Percentiles rank a stretch among this genome's conserved stretches.
These are phyloP conservation scores for Globisporangium iwayamae DNA, from an alignment of 352 stramenopile species.

Conservation along the genomic window DNA sequence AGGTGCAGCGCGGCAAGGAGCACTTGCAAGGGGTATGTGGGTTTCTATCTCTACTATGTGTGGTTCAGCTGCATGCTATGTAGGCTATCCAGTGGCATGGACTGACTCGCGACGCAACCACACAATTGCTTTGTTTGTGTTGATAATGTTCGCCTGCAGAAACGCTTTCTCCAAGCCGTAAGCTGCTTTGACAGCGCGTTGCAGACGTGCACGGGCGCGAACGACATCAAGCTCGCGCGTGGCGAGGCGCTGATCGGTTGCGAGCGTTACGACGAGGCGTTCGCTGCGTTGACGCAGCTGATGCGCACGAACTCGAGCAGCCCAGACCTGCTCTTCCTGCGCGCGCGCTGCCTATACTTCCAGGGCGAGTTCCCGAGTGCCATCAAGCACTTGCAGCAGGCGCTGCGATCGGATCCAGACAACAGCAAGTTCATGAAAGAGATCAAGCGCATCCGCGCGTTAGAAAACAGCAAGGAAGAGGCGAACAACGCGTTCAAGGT, in stretches of 20 bases:
- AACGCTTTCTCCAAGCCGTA: constrained; percentile 65
- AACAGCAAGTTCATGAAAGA: constrained; percentile 85
- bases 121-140: not conserved
- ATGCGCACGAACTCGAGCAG: constrained; percentile 83
- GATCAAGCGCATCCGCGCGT: constrained; percentile 82
- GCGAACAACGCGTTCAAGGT: constrained; percentile 89
- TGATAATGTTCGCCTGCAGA: constrained; percentile 19
- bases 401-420: constrained; percentile 87
- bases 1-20: constrained; percentile 66
- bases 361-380: constrained; percentile 91
- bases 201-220: constrained; percentile 66
- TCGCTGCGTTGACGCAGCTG: constrained; percentile 74
- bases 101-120: constrained; percentile 4
- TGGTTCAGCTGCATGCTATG: not conserved
- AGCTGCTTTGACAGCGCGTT: constrained; percentile 66
- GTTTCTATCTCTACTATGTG: not conserved
- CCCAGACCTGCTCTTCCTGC: constrained; percentile 82
- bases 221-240: constrained; percentile 65
- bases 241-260: constrained; percentile 72
- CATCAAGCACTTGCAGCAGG: constrained; percentile 92
- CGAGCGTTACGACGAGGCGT: constrained; percentile 82
- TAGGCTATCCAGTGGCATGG: not conserved
- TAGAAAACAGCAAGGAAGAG: constrained; percentile 87
- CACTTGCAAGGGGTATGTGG: constrained; percentile 56
- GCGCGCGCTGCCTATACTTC: constrained; percentile 88